Evolutionary conservation across 2,329 filamentous ascomycete genomes (phyloP), one percentile per base, ranked within the genome.

Genomic region (Shiraia sp.): DNA sequence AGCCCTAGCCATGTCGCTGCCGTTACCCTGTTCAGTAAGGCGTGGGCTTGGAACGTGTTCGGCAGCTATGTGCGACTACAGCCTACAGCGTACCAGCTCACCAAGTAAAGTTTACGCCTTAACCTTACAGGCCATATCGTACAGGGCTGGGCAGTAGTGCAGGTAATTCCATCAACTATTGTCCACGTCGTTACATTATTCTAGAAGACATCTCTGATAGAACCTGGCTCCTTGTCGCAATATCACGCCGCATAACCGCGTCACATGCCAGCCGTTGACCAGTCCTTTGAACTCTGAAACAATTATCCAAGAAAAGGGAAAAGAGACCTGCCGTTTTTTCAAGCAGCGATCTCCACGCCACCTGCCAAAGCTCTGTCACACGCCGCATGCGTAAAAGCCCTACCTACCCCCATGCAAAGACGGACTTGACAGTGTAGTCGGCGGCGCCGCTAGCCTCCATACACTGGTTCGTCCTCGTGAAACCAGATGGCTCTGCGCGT

Each of bases 321-420:
- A n/a, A 37, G 44, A 44, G 44, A 15, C 19, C 27, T 40, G 24
- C 38, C 19, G 4, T 22, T 40, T 32, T 42, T 45, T 25, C 39
- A 42, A 48, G 37, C 48, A 32, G 23, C 32, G 39, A 55, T 55
- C 46, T 50, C 37, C 46, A 45, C 33, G 42, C 45, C 38, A 40
- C 39, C 31, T 39, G 17, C n/a, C 32, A 15, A 42, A 19, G 19
- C 44, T n/a, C n/a, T n/a, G n/a, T n/a, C n/a, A n/a, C n/a, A n/a
- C n/a, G n/a, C n/a, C n/a, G n/a, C n/a, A n/a, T n/a, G n/a, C n/a
- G n/a, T n/a, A n/a, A n/a, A n/a, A n/a, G n/a, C n/a, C n/a, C n/a
- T n/a, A n/a, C n/a, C 22, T 13, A 14, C 28, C 27, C 44, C 41
- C 42, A 51, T 46, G 45, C 47, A 31, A 40, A 28, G 35, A 32